Base-by-base conservation (phyloP, 345 rosid species). In the Adansonia digitata region DNA sequence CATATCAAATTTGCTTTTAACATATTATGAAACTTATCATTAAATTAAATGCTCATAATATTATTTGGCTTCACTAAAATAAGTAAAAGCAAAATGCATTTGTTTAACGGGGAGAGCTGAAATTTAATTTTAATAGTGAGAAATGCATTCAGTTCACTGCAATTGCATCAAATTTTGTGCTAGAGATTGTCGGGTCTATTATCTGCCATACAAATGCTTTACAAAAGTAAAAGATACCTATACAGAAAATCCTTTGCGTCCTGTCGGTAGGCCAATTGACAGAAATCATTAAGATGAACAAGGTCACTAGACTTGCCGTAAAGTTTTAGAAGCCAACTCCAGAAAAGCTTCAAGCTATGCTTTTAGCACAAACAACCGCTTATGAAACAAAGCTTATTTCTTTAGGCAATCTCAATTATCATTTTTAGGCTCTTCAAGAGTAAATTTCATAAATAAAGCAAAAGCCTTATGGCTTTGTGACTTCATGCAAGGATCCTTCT, bases 151-250 rank as follows among this genome's bases (percentile, higher is more conserved):
- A n/a, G n/a, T n/a, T n/a, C n/a, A 66, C 67, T 29, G 71, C 57
- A 43, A 76, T 77, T 72, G 55, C 60, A 53, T 64, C 80, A 39
- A 46, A 69, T 13, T 34, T 27, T 43, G 76, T 59, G 72, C 74
- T 45, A 72, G 77, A 74, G 73, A 9, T 48, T 57, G 55, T 74
- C 22, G 72, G 75, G 76, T 76, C 86, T 55, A 53, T 60, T 61
- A 22, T 52, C 59, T 75, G 72, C 61, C 80, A 69, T 77, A 52
- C 74, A 51, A 22, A 10, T 3, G 61, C 42, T 24, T 18, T 35
- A 69, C 48, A 69, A 51, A 45, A 51, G 31, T 22, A 74, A 60
- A 61, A 39, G 22, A 48, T 15, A 69, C 72, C 66, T 71, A n/a
- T n/a, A n/a, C n/a, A 56, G 52, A 61, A 71, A 39, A 51, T 46